Percentiles rank a stretch among this genome's conserved stretches.
Evolutionary conservation across 2,329 filamentous ascomycete species (phyloP).

Genomic region (Penicillium oxalicum): DNA sequence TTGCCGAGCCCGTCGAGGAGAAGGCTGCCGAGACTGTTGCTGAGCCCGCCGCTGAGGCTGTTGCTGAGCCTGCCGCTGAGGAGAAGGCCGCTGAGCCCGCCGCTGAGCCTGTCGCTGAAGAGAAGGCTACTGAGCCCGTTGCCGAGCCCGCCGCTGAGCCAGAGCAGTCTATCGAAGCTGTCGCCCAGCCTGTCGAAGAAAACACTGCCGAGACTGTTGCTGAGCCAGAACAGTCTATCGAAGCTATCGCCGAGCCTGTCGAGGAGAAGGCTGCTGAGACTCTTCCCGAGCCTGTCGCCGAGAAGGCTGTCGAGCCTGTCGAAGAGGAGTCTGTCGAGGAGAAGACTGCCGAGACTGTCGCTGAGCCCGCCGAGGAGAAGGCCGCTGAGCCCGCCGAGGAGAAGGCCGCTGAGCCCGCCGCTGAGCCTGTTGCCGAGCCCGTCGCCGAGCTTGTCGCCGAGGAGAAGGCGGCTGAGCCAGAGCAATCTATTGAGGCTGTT

Average conservation of each 20-base stretch:
- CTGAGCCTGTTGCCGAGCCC: background rate
- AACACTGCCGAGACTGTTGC: constrained; percentile 1
- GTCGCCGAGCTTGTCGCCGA: constrained; percentile 1
- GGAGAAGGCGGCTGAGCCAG: constrained; percentile 4
- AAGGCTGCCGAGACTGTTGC: background rate
- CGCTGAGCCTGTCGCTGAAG: constrained; percentile 1
- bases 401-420: constrained; percentile 2
- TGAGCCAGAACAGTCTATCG: background rate
- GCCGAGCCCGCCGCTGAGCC: background rate
- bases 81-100: background rate
- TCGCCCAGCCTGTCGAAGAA: background rate
- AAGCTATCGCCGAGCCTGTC: background rate
- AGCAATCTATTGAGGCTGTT: too few relatives aligned
- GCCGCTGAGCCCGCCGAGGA: constrained; percentile 2
- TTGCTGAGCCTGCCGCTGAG: constrained; percentile 1
- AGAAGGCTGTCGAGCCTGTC: constrained; percentile 4
- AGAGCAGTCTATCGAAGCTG: too few relatives aligned
- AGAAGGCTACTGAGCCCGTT: constrained; percentile 1
- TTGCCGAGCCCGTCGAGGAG: background rate
- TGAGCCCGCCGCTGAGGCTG: too few relatives aligned
- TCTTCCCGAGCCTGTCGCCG: background rate
- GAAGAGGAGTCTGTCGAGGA: background rate
- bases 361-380: constrained; percentile 1
- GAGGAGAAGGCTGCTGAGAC: constrained; percentile 8
- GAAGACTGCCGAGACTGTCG: constrained; percentile 1